Evolutionary conservation across 1,284 basidiomycete species (phyloP).

Genomic region (Sporisorium exsertum): DNA sequence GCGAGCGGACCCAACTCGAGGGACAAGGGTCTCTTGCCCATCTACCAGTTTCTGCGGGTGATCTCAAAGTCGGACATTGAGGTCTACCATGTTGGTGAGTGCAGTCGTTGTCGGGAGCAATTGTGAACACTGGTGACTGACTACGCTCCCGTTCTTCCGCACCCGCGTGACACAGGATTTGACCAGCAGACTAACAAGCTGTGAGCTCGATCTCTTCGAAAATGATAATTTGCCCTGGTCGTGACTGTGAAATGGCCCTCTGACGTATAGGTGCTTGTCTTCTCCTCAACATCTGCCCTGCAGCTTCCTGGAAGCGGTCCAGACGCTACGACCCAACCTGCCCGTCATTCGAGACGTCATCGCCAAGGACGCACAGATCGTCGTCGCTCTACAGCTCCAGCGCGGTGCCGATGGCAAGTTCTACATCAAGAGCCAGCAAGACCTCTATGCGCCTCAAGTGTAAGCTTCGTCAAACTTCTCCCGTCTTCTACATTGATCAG

Average conservation of each 20-base stretch:
- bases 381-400: conserved; percentile 60
- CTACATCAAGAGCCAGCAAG: conserved; percentile 65
- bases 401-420: conserved; percentile 62
- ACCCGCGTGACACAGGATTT: conserved; percentile 10
- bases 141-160: background rate
- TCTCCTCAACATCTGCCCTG: background rate
- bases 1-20: conserved; percentile 54
- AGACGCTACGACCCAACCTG: conserved; percentile 56
- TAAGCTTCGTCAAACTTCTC: conserved; percentile 11
- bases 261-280: background rate
- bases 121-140: background rate
- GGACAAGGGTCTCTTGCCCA: conserved; percentile 62
- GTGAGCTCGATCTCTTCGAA: conserved; percentile 8
- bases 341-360: conserved; percentile 38
- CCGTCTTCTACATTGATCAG: background rate
- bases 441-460: conserved; percentile 60
- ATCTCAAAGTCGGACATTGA: conserved; percentile 61
- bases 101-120: background rate
- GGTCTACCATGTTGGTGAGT: conserved; percentile 59
- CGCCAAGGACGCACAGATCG: conserved; percentile 44
- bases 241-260: background rate
- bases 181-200: conserved; percentile 32
- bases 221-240: too few species aligned
- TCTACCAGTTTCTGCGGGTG: conserved; percentile 65
- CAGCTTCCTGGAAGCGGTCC: conserved; percentile 62